Evolutionary conservation across 2,329 filamentous ascomycete species (phyloP), one percentile per base, ranked within the genome.

Genomic region (Penicillium vulpinum): DNA sequence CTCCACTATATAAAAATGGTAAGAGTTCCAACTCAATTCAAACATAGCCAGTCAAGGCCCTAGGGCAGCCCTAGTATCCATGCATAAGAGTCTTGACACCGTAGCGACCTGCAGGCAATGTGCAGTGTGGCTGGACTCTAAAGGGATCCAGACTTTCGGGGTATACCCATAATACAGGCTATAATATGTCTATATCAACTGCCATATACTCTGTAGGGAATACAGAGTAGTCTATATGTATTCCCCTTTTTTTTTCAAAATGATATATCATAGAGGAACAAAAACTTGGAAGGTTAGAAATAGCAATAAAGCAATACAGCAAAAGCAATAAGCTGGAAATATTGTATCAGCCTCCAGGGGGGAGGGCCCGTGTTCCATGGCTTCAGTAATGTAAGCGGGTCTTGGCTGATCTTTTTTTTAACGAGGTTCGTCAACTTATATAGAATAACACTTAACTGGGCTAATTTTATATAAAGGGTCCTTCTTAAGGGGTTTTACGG

Each of bases 11-110:
- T 35, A 21, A 45, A 36, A 18, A 28, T 33, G 16, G 28, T 18
- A 41, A 22, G 18, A n/a, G n/a, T n/a, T n/a, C n/a, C n/a, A n/a
- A n/a, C n/a, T n/a, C n/a, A n/a, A n/a, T n/a, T n/a, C n/a, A 31
- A 28, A 10, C 6, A 46, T 28, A 31, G n/a, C 5, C 7, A 40
- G 11, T 22, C 29, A 36, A 52, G 39, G 46, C 45, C 15, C 35
- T 35, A 21, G 46, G 13, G 28, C 45, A 49, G 40, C 40, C 36
- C 43, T 31, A 56, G 47, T 18, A 40, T 28, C 36, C 29, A 51
- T 63, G 51, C 49, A 56, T 44, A 55, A 60, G 48, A 51, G 50
- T 60, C 50, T 57, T 57, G 51, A 63, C 57, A 55, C 51, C 11
- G 61, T 43, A 43, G 45, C 53, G 33, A 52, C 59, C 57, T 62